Percentiles rank a stretch among this genome's conserved stretches.
Conservation (phyloP, 2,329 filamentous ascomycete species). For the Colletotrichum lupini region DNA sequence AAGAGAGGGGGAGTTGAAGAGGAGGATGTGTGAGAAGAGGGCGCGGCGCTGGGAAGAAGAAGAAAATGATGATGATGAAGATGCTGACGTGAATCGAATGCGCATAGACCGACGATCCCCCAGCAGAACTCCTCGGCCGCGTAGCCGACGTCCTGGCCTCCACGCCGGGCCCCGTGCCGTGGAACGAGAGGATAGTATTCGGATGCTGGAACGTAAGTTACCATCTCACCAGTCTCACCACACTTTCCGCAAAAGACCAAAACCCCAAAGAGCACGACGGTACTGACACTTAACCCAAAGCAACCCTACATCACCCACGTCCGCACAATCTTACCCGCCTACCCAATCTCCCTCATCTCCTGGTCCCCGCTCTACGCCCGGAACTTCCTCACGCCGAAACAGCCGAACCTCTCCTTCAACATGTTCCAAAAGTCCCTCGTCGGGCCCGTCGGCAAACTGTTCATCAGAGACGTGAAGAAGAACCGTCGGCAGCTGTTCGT, state of each 20-base stretch:
- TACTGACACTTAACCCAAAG: neutral
- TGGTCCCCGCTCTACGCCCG: slow-evolving; percentile 75
- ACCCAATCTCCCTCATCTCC: slow-evolving; percentile 75
- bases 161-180: slow-evolving; percentile 64
- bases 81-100: neutral
- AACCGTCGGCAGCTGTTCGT: slow-evolving; percentile 70
- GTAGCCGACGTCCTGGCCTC: slow-evolving; percentile 73
- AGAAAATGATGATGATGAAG: neutral
- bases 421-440: slow-evolving; percentile 77
- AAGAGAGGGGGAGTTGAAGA: neutral
- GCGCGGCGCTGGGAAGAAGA: neutral
- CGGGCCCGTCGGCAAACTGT: slow-evolving; percentile 72
- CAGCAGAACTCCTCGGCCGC: slow-evolving; percentile 75
- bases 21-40: neutral
- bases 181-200: slow-evolving; percentile 79
- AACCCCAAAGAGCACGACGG: too few relatives aligned
- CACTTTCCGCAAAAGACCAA: too few relatives aligned
- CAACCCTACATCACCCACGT: slow-evolving; percentile 73
- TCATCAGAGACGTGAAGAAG: slow-evolving; percentile 68
- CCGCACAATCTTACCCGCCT: slow-evolving; percentile 69
- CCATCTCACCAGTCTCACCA: neutral
- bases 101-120: slow-evolving; percentile 73
- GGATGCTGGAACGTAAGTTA: slow-evolving; percentile 81
- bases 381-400: slow-evolving; percentile 67
- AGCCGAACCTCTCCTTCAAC: slow-evolving; percentile 81